A percentile compares a stretch with the other conserved stretches of the same genome.
phyloP scores from a whole-genome alignment of 1,284 basidiomycete genomes.

The Cutaneotrichosporon daszewskae region DNA sequence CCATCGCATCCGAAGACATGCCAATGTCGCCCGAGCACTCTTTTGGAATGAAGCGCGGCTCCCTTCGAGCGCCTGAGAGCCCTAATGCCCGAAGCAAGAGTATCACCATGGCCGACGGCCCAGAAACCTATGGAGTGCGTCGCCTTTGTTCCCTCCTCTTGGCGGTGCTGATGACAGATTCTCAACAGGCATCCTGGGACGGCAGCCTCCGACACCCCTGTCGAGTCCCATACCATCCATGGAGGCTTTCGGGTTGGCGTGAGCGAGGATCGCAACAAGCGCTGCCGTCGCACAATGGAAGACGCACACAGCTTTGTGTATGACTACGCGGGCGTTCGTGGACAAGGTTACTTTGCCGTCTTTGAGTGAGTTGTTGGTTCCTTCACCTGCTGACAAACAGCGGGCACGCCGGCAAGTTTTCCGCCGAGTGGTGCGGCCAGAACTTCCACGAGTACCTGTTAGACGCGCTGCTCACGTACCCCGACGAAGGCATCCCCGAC shows the following conservation, averaged over 20 bases:
- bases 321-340: conserved; percentile 78
- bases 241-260: conserved; percentile 78
- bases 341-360: conserved; percentile 95
- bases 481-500: conserved; percentile 65
- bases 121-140: conserved; percentile 70
- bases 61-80: conserved; percentile 37
- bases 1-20: conserved; percentile 11
- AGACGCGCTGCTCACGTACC: conserved; percentile 42
- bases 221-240: conserved; percentile 48
- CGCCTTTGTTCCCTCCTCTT: not conserved
- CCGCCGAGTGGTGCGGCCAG: conserved; percentile 96
- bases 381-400: conserved; percentile 18
- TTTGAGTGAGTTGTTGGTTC: conserved; percentile 59
- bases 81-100: conserved; percentile 68
- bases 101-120: conserved; percentile 62
- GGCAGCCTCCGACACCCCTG: not conserved
- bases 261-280: conserved; percentile 74
- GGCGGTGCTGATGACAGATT: conserved; percentile 30
- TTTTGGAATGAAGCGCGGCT: conserved; percentile 18
- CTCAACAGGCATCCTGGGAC: conserved; percentile 48
- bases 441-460: conserved; percentile 76
- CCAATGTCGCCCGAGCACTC: conserved; percentile 10
- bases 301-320: conserved; percentile 94
- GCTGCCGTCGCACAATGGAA: conserved; percentile 90
- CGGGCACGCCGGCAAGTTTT: conserved; percentile 96